phyloP scores from a whole-genome alignment of 1,139 yeast species.

The Keqinozyma sinolaborantium region DNA sequence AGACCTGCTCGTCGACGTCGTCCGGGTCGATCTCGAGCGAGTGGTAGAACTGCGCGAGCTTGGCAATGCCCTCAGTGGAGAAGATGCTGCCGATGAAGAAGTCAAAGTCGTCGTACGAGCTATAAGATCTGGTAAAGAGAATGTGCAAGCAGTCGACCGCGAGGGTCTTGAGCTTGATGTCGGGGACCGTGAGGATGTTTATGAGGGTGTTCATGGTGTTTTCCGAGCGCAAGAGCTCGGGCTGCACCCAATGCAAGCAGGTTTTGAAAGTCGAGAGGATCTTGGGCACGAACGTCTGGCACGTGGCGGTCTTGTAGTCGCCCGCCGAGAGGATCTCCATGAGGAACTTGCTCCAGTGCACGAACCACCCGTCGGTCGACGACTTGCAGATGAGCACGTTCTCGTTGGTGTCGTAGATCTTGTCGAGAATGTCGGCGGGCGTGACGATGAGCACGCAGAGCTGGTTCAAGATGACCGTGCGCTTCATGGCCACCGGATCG shows the following conservation, averaged over 20 bases:
- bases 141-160: slow-evolving; percentile 92
- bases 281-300: slow-evolving; percentile 55
- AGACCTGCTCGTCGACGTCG: slow-evolving; percentile 73
- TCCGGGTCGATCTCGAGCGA: slow-evolving; percentile 65
- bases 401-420: slow-evolving; percentile 70
- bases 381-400: slow-evolving; percentile 59
- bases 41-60: slow-evolving; percentile 63
- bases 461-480: slow-evolving; percentile 76
- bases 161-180: slow-evolving; percentile 68
- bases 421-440: slow-evolving; percentile 60
- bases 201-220: slow-evolving; percentile 65
- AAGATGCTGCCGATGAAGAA: slow-evolving; percentile 80
- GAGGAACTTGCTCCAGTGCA: slow-evolving; percentile 66
- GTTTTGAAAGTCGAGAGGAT: slow-evolving; percentile 82
- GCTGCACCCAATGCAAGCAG: slow-evolving; percentile 88
- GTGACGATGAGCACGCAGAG: slow-evolving; percentile 81
- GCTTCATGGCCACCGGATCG: slow-evolving; percentile 82
- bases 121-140: slow-evolving; percentile 77
- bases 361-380: slow-evolving; percentile 81
- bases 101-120: slow-evolving; percentile 68
- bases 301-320: slow-evolving; percentile 30
- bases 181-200: slow-evolving; percentile 56
- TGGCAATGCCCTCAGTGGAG: slow-evolving; percentile 63
- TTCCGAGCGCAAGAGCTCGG: slow-evolving; percentile 65
- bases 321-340: slow-evolving; percentile 45